A percentile compares a stretch with the other conserved stretches of the same genome.
Conservation (phyloP, 306 rosid genomes). For the Delonix regia region DNA sequence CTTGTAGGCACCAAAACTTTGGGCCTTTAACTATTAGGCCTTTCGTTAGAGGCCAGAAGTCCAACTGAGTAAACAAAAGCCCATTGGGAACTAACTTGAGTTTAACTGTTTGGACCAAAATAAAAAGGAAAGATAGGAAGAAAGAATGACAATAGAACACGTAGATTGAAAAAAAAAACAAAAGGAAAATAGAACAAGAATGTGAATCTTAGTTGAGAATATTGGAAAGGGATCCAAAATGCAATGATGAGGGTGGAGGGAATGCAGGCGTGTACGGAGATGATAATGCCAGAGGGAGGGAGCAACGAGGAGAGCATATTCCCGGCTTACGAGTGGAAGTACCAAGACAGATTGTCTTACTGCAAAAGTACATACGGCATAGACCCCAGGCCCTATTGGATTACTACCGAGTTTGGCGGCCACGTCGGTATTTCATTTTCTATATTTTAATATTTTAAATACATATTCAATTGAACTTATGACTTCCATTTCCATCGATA, state of each 20-base stretch:
- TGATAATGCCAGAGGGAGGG: slow-evolving; percentile 66
- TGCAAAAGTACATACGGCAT: slow-evolving; percentile 34
- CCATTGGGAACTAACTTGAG: too few relatives aligned
- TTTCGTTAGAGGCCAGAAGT: not conserved
- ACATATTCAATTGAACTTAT: not conserved
- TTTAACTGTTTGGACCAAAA: too few relatives aligned
- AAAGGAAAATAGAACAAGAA: not conserved
- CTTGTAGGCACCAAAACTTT: not conserved
- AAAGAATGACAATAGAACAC: too few relatives aligned
- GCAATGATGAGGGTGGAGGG: not conserved
- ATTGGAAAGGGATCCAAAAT: not conserved
- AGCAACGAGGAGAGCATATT: slow-evolving; percentile 63
- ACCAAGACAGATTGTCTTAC: not conserved
- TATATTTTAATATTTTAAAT: not conserved
- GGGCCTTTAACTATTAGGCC: too few relatives aligned
- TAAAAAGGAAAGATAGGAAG: too few relatives aligned
- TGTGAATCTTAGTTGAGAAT: not conserved
- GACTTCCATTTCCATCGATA: not conserved
- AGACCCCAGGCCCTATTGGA: slow-evolving; percentile 72
- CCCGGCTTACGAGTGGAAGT: slow-evolving; percentile 54
- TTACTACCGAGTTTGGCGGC: slow-evolving; percentile 80
- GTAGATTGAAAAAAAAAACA: too few relatives aligned
- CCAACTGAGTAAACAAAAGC: too few relatives aligned
- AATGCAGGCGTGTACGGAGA: slow-evolving; percentile 76
- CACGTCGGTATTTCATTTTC: not conserved